phyloP scores from a whole-genome alignment of 2,329 filamentous ascomycete genomes.

The Exserohilum turcica region DNA sequence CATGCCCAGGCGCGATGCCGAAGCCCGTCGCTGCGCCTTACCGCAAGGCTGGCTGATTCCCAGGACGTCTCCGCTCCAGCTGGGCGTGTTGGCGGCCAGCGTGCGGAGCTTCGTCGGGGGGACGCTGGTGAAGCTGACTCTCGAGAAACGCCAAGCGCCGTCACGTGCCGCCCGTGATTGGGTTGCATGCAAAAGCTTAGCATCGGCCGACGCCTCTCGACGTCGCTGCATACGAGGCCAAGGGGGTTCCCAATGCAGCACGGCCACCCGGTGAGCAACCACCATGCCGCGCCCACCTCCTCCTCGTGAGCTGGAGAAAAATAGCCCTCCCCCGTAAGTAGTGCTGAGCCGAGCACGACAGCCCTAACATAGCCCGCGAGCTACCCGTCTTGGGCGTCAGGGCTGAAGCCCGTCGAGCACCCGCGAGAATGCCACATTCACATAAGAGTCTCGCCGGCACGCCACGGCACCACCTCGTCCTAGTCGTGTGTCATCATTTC shows the following conservation, averaged over 20 bases:
- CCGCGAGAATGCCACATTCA: slow-evolving; percentile 1
- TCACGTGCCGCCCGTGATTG: slow-evolving; percentile 6
- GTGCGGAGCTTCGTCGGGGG: slow-evolving; percentile 4
- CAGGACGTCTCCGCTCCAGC: neutral
- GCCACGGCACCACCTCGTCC: neutral
- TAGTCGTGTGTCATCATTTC: neutral
- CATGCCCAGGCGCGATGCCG: no score
- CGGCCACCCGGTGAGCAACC: slow-evolving; percentile 14
- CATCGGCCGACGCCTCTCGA: neutral
- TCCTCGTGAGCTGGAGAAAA: slow-evolving; percentile 1
- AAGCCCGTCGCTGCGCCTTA: neutral
- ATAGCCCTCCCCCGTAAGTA: neutral
- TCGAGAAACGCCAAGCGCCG: slow-evolving; percentile 1
- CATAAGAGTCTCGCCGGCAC: slow-evolving; percentile 10
- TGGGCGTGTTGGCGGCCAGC: slow-evolving; percentile 4
- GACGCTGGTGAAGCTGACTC: neutral
- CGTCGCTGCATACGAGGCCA: neutral
- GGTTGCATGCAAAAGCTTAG: neutral
- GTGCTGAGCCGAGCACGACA: neutral
- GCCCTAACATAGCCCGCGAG: slow-evolving; percentile 6
- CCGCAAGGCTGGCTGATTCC: slow-evolving; percentile 2
- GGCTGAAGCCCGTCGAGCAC: slow-evolving; percentile 4
- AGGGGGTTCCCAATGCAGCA: slow-evolving; percentile 10
- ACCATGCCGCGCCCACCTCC: slow-evolving; percentile 11
- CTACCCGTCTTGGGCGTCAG: slow-evolving; percentile 1